Conservation (phyloP, 2,329 filamentous ascomycete genomes). For the Cyphellophora europaea region DNA sequence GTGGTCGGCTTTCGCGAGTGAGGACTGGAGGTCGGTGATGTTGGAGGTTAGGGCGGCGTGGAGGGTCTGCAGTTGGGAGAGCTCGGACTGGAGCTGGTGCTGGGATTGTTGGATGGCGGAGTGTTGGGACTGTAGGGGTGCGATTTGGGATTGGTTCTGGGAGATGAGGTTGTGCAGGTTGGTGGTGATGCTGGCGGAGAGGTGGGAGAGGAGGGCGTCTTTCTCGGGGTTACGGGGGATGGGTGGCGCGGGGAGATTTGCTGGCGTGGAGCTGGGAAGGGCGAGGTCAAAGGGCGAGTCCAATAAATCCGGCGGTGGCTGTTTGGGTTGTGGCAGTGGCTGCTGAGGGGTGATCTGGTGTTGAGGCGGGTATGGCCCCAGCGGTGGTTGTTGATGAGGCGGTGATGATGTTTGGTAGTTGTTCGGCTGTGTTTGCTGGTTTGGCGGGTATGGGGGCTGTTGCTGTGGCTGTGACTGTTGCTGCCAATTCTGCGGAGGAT, state of each 20-base stretch:
- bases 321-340: constrained; percentile 18
- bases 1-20: constrained; percentile 67
- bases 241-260: constrained; percentile 59
- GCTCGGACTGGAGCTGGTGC: constrained; percentile 62
- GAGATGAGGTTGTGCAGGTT: constrained; percentile 60
- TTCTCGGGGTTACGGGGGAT: constrained; percentile 95
- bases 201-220: constrained; percentile 69
- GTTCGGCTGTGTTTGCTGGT: constrained; percentile 10
- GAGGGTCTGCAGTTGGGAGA: constrained; percentile 60
- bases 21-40: constrained; percentile 65
- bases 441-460: constrained; percentile 13
- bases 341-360: too few relatives aligned
- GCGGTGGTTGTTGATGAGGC: constrained; percentile 20
- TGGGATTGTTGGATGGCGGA: constrained; percentile 64
- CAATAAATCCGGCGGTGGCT: constrained; percentile 45
- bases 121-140: constrained; percentile 69
- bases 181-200: constrained; percentile 60
- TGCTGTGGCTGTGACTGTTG: constrained; percentile 13
- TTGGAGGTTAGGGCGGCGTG: constrained; percentile 66
- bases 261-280: constrained; percentile 38
- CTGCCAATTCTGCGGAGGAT: constrained; percentile 6
- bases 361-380: too few relatives aligned
- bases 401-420: constrained; percentile 13
- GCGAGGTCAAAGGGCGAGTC: constrained; percentile 54
- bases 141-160: constrained; percentile 65